Evolutionary conservation across 1,139 yeast species (phyloP).

Genomic region (Protomyces inundatus): DNA sequence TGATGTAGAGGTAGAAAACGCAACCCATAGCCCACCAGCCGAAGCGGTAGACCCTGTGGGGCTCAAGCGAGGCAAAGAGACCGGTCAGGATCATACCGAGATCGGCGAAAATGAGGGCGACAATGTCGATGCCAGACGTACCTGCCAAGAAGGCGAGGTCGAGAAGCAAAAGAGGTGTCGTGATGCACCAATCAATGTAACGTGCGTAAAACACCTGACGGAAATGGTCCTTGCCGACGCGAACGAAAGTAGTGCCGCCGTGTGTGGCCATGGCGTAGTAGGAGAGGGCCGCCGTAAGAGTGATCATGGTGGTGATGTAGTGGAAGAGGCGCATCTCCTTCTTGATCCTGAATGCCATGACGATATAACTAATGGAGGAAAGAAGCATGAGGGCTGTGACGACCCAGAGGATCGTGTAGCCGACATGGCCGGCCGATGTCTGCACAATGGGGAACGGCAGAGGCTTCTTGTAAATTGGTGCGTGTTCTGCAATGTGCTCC

Average conservation of each 20-base stretch:
- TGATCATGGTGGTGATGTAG: constrained; percentile 20
- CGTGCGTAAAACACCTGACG: constrained; percentile 64
- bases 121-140: constrained; percentile 28
- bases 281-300: constrained; percentile 21
- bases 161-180: constrained; percentile 52
- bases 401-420: constrained; percentile 5
- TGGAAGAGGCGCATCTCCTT: constrained; percentile 22
- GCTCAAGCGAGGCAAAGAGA: constrained; percentile 14
- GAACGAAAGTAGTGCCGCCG: constrained; percentile 15
- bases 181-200: constrained; percentile 62
- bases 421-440: constrained; percentile 1
- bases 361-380: constrained; percentile 6
- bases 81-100: constrained; percentile 24
- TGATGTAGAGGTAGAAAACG: constrained; percentile 16
- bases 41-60: constrained; percentile 5
- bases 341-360: constrained; percentile 19
- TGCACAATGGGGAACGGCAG: constrained; percentile 13
- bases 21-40: constrained; percentile 23
- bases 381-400: constrained; percentile 18
- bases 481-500: not conserved
- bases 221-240: constrained; percentile 12
- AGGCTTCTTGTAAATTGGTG: constrained; percentile 1
- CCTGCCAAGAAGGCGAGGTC: constrained; percentile 38
- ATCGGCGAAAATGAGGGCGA: constrained; percentile 18
- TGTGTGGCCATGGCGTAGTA: constrained; percentile 26